Evolutionary conservation across 495 filamentous ascomycete genomes (phyloP).

Genomic region (Talaromyces ruber): DNA sequence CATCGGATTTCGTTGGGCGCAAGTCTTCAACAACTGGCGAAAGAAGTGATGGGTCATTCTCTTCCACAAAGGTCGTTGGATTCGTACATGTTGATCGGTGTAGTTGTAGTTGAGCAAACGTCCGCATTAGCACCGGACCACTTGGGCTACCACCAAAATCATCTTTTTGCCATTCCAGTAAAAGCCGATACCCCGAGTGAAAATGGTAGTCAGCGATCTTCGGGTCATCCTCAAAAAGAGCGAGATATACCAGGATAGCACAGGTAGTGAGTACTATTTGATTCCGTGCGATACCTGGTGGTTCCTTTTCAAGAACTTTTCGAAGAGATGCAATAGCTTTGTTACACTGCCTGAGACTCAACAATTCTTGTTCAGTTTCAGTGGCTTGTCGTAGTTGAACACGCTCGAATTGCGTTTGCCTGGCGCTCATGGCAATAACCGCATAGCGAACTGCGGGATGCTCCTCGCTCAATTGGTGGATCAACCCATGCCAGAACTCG

Average conservation of each 20-base stretch:
- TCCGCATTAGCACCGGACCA: constrained; percentile 3
- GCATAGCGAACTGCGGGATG: background rate
- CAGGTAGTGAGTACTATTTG: background rate
- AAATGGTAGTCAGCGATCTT: background rate
- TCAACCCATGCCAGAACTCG: background rate
- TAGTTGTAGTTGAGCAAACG: constrained; percentile 8
- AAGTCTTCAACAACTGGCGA: background rate
- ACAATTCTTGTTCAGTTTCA: constrained; percentile 1
- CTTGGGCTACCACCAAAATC: background rate
- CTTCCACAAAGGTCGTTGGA: background rate
- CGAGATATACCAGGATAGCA: background rate
- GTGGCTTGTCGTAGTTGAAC: background rate
- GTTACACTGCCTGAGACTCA: constrained; percentile 38
- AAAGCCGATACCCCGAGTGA: constrained; percentile 5
- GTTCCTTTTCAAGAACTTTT: constrained; percentile 14
- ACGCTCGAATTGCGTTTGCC: background rate
- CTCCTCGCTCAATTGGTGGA: background rate
- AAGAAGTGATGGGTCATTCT: background rate
- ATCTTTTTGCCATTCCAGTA: constrained; percentile 8
- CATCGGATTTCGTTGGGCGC: background rate
- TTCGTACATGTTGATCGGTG: background rate
- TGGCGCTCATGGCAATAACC: background rate
- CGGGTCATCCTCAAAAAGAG: background rate
- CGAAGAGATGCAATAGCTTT: constrained; percentile 25
- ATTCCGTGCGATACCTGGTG: background rate